Percentiles rank a stretch among this genome's conserved stretches.
Evolutionary conservation across 495 filamentous ascomycete species (phyloP).

Genomic region (Neurospora tetrasperma): DNA sequence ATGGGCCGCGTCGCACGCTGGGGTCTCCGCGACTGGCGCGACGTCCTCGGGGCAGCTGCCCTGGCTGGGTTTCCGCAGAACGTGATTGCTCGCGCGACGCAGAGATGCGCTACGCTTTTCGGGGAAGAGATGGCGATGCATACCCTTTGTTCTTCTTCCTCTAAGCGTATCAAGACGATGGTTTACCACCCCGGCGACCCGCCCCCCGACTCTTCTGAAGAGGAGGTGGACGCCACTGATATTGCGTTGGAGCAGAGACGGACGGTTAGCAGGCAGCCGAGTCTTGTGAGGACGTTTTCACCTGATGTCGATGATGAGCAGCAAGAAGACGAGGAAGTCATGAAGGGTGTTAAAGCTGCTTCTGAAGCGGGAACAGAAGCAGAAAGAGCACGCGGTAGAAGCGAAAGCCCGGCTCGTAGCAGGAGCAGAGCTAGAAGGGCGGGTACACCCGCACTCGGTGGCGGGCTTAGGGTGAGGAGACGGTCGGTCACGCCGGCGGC

Average conservation of each 20-base stretch:
- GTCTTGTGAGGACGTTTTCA: not conserved
- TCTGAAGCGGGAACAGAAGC: not conserved
- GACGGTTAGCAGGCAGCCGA: constrained; percentile 16
- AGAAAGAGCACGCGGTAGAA: not conserved
- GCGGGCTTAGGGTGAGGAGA: not conserved
- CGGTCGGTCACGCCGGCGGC: not conserved
- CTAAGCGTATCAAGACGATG: not conserved
- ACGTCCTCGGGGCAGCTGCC: constrained; percentile 64
- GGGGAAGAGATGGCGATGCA: constrained; percentile 52
- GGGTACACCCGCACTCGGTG: not conserved
- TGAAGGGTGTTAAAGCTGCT: not conserved
- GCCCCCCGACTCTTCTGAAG: constrained; percentile 24
- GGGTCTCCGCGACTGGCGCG: constrained; percentile 65
- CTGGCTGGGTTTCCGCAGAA: constrained; percentile 52
- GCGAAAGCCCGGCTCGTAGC: not conserved
- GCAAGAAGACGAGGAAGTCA: not conserved
- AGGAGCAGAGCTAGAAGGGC: constrained; percentile 1
- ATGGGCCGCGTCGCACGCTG: constrained; percentile 16
- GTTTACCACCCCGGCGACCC: constrained; percentile 27
- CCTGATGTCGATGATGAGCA: not conserved
- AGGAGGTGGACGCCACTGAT: constrained; percentile 16
- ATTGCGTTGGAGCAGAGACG: constrained; percentile 2
- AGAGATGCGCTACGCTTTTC: constrained; percentile 63
- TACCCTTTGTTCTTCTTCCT: constrained; percentile 27
- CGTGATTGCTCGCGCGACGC: constrained; percentile 53